Evolutionary conservation across 768 basidiomycete genomes (phyloP), one percentile per base, ranked within the genome.

Genomic region (Podaxis pistillaris): DNA sequence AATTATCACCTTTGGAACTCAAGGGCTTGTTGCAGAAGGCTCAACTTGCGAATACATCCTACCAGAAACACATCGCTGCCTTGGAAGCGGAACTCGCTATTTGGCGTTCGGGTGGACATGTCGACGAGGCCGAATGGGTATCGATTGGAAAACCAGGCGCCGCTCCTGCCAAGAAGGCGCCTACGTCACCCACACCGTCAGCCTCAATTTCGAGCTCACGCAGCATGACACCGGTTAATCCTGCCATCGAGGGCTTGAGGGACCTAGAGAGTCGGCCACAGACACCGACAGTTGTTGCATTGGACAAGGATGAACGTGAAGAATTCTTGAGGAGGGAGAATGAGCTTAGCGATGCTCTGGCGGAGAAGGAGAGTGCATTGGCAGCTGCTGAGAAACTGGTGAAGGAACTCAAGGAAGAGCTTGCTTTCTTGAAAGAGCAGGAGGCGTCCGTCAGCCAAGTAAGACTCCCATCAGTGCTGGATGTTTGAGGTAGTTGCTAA

Each of bases 291-390:
- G 90, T 90, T 46, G 82, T 91, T 58, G 88, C 89, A 22, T 73
- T 98, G 67, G 96, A 97, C 66, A 94, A 95, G 79, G 97, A 98
- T 69, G 97, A 99, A 77, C 80, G 96, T 63, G 97, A 99, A 67
- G 97, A 98, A 57, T 99, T 98, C 83, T 76, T 99, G 75, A 88
- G 86, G 72, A 77, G 97, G 64, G 97, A 99, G 83, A 98, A 98
- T 68, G 97, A 99, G 74, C 81, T 99, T 60, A 96, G 89, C 64
- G 97, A 99, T 74, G 81, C 87, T 67, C 81, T 99, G 49, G 93
- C 93, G 3, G 96, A 98, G 79, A 93, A 84, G 79, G 97, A 98
- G 79, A 87, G 88, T 30, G 83, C 88, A 9, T 79, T 98, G 41
- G 80, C 77, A 37, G 81, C 89, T 33, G 91, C 92, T 44, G 91